phyloP scores from a whole-genome alignment of 108 stramenopile species.

The Aureococcus anophagefferens region DNA sequence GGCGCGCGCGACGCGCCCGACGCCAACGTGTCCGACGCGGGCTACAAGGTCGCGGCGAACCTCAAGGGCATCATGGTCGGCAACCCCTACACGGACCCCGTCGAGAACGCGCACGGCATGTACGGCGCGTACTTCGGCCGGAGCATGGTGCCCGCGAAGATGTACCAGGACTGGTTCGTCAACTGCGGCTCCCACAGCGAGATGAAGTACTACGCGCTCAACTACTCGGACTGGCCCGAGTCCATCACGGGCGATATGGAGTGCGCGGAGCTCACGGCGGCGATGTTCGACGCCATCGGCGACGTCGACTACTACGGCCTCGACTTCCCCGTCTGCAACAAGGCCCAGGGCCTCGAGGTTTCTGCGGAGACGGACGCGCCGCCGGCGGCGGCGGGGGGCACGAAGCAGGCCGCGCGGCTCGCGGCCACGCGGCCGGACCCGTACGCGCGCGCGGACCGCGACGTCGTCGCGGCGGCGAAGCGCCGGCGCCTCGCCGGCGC shows the following conservation, averaged over 20 bases:
- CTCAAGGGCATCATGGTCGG: constrained; percentile 53
- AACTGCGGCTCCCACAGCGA: no score
- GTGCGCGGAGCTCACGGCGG: constrained; percentile 24
- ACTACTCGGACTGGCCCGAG: no score
- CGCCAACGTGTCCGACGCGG: no score
- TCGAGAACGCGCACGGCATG: constrained; percentile 47
- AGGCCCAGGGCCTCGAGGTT: no score
- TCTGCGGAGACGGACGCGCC: no score
- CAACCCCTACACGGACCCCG: constrained; percentile 59
- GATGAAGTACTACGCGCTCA: no score
- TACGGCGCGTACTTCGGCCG: no score
- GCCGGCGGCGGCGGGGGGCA: no score
- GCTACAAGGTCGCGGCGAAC: constrained; percentile 15
- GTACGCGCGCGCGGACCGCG: constrained; percentile 19
- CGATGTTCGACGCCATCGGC: constrained; percentile 32
- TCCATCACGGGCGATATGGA: no score
- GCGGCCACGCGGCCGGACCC: constrained; percentile 2
- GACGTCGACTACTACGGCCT: constrained; percentile 59
- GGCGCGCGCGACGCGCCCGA: neutral
- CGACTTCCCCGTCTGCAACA: constrained; percentile 57
- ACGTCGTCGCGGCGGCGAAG: constrained; percentile 4
- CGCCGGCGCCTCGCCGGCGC: constrained; percentile 21
- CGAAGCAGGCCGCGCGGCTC: constrained; percentile 1
- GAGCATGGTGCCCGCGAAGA: no score
- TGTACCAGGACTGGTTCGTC: no score